These are phyloP conservation scores for Striga hermonthica DNA, from an alignment of 305 asterid genomes.

Conservation along the genomic window DNA sequence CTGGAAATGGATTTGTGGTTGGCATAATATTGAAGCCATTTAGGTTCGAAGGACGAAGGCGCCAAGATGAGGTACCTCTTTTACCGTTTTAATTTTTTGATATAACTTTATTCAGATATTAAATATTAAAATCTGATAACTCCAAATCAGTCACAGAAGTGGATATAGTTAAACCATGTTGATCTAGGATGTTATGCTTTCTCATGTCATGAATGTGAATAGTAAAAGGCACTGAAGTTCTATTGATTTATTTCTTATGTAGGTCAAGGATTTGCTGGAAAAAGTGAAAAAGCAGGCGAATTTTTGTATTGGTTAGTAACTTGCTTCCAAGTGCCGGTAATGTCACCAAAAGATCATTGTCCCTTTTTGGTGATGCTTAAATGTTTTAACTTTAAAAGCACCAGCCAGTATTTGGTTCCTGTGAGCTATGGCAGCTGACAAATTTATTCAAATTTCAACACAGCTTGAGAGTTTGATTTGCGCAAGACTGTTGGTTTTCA, in stretches of 20 bases:
- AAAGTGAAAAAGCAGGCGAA: conserved; percentile 66
- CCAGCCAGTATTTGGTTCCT: not conserved
- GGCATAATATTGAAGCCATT: conserved; percentile 89
- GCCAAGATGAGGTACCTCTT: conserved; percentile 68
- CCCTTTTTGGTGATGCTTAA: not conserved
- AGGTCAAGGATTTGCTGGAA: conserved; percentile 72
- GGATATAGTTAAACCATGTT: conserved; percentile 24
- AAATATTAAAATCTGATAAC: conserved; percentile 22
- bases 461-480: not conserved
- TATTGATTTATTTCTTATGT: conserved; percentile 36
- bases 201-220: not conserved
- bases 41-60: conserved; percentile 92
- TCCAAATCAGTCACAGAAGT: conserved; percentile 21
- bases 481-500: not conserved
- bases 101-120: conserved; percentile 22
- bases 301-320: conserved; percentile 68
- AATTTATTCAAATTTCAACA: not conserved
- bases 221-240: conserved; percentile 11
- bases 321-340: conserved; percentile 28
- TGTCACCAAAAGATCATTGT: conserved; percentile 22
- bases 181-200: conserved; percentile 18
- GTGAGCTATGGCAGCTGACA: not conserved
- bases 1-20: conserved; percentile 59
- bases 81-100: conserved; percentile 29
- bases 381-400: not conserved